A percentile compares a stretch with the other conserved stretches of the same genome.
Conservation (phyloP, 768 basidiomycete genomes). For the Tricholoma bakamatsutake region DNA sequence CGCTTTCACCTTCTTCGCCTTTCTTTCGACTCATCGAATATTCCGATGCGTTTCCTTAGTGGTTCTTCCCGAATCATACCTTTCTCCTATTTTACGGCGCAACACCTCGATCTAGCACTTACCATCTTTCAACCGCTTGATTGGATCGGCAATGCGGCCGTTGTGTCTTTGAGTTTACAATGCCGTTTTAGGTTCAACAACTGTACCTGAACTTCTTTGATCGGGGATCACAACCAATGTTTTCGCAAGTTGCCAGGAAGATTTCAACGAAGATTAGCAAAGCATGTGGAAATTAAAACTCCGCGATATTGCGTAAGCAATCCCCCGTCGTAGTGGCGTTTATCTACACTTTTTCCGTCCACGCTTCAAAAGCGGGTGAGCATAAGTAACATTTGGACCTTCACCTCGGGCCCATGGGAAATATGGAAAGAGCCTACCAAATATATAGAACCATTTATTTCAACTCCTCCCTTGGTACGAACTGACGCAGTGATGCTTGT, state of each 20-base stretch:
- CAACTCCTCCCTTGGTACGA: not conserved
- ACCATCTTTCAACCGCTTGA: not conserved
- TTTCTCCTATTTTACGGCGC: conserved; percentile 11
- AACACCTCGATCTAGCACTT: conserved; percentile 1
- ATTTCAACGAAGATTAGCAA: conserved; percentile 8
- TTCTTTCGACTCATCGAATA: not conserved
- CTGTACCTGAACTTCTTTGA: conserved; percentile 45
- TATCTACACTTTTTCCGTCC: conserved; percentile 1
- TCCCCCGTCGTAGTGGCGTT: conserved; percentile 23
- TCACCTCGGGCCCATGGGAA: conserved; percentile 16
- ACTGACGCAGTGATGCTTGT: not conserved
- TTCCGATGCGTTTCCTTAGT: not conserved
- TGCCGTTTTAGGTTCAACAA: conserved; percentile 5
- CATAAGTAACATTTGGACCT: not conserved
- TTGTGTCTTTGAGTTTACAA: conserved; percentile 17
- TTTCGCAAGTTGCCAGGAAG: conserved; percentile 30
- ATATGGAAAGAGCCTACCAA: not conserved
- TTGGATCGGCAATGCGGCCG: conserved; percentile 25
- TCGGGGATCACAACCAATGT: conserved; percentile 52
- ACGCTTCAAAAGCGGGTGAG: conserved; percentile 1
- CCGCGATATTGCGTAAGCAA: conserved; percentile 13
- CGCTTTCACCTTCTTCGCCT: conserved; percentile 1
- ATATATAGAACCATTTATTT: not conserved
- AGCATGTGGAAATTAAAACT: conserved; percentile 11
- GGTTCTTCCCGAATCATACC: conserved; percentile 15